Base-by-base conservation (phyloP, 176 grass and related monocot genomes). In the Guadua angustifolia region DNA sequence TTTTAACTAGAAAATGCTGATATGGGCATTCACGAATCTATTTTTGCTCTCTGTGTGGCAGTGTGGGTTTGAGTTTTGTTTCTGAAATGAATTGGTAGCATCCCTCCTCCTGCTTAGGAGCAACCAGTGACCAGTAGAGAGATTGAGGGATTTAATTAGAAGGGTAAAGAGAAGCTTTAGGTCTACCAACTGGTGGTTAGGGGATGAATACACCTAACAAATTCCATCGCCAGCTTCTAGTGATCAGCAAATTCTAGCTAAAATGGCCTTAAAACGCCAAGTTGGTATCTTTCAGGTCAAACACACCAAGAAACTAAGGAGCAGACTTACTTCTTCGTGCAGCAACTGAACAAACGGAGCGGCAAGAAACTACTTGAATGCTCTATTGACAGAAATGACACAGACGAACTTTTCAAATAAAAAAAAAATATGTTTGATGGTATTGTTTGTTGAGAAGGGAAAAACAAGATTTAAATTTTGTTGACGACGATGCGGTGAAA, bases 161-260 rank as follows among this genome's bases (percentile, higher is more conserved):
- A 86, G 38, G 71, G 74, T 38, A 87, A 82, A 83, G 84, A 79
- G 75, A 17, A 33, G 78, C 73, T 94, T 94, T 92, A 89, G 89
- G 92, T 94, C 89, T 89, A 94, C 92, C 92, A 92, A 92, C 89
- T 92, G 87, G 92, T 94, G 47, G 92, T 90, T 92, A 89, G 69
- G 17, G 68, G 92, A 94, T 68, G 87, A 89, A 84, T 88, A 94
- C 87, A 83, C 61, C 89, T 89, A 94, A 94, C 86, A 88, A 77
- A 92, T 90, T 74, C 63, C 81, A 72, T 71, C 71, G 92, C 83
- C 86, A 68, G 91, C 74, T 91, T 73, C 64, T 58, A 81, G 69
- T 78, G 38, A 86, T 83, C 59, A 42, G 58, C 46, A 65, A 35
- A 65, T 65, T 32, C 62, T 18, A 17, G 62, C 16, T 8, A 15